Evolutionary conservation across 805 yeast species (phyloP), one percentile per base, ranked within the genome.

Genomic region (Kazachstania martiniae): DNA sequence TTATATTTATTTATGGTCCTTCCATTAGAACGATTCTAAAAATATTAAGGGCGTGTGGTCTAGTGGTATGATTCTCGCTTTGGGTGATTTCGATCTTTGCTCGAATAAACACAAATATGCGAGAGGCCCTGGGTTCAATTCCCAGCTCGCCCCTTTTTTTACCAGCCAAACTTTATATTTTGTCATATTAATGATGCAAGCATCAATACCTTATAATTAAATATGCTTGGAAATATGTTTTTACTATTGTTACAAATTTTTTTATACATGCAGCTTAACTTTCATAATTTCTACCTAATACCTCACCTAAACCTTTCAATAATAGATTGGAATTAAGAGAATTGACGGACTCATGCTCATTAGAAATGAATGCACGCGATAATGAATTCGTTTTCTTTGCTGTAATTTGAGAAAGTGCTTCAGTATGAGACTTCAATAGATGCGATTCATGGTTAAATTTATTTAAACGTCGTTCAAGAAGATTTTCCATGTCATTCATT

Each of bases 41-140:
- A 19, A 19, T 19, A 8, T 8, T 8, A 9, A 23, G 59, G 60
- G 60, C 59, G 60, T 53, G 58, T 55, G 60, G 60, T 55, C 60
- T 55, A 55, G 60, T 55, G 60, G 60, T 55, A 55, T 53, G 59
- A 53, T 55, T 53, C 59, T 53, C 58, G 58, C 58, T 55, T 55
- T 55, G 58, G 58, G 58, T 27, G 12, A 8, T 23, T 23, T 13
- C n/a, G n/a, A 23, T 23, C n/a, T n/a, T n/a, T n/a, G n/a, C n/a
- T n/a, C n/a, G n/a, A n/a, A n/a, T 9, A 23, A n/a, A 9, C 14
- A 27, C 42, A 36, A 44, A 41, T 42, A 47, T 66, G 70, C 68
- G 70, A 65, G 70, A 65, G 70, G 71, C 69, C 72, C 71, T 62
- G 71, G 71, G 70, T 65, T 65, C 70, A 65, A 65, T 65, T 65